Percentiles rank a stretch among this genome's conserved stretches.
phyloP scores from a whole-genome alignment of 164 flowering plant genomes.

The Vitis amurensis region DNA sequence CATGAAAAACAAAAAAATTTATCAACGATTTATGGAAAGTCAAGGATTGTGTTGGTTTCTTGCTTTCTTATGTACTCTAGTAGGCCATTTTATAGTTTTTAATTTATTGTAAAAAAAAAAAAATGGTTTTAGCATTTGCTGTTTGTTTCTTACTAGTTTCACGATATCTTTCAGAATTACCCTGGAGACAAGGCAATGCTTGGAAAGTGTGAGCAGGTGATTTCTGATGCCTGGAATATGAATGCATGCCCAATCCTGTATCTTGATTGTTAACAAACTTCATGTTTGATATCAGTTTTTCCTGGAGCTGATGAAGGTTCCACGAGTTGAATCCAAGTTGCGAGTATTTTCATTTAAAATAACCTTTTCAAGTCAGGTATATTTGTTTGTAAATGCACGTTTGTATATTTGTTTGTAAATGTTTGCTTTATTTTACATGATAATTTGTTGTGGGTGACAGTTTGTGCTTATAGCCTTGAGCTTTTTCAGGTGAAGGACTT shows the following conservation, averaged over 20 bases:
- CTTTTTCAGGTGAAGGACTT: slow-evolving; percentile 75
- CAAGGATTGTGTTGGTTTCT: not conserved
- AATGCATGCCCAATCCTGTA: not conserved
- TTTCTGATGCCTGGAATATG: slow-evolving; percentile 10
- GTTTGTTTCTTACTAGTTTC: not conserved
- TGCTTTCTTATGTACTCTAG: not conserved
- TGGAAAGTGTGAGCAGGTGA: slow-evolving; percentile 97
- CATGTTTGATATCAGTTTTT: slow-evolving; percentile 65
- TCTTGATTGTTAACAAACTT: slow-evolving; percentile 12
- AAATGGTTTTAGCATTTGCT: not conserved
- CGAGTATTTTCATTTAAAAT: slow-evolving; percentile 94
- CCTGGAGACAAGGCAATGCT: slow-evolving; percentile 82
- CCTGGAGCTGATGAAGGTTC: slow-evolving; percentile 96
- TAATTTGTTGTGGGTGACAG: not conserved
- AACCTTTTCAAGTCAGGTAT: slow-evolving; percentile 84
- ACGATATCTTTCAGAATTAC: slow-evolving; percentile 60
- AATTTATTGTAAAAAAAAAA: not conserved
- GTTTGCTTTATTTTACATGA: not conserved
- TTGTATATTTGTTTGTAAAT: not conserved
- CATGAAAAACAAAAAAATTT: not conserved
- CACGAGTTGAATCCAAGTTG: slow-evolving; percentile 92
- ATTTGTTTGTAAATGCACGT: not conserved
- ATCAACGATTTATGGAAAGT: not conserved
- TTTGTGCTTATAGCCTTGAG: slow-evolving; percentile 1
- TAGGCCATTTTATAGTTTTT: not conserved